Base-by-base conservation (phyloP, 257 asterid genomes). In the Echites panduratus region DNA sequence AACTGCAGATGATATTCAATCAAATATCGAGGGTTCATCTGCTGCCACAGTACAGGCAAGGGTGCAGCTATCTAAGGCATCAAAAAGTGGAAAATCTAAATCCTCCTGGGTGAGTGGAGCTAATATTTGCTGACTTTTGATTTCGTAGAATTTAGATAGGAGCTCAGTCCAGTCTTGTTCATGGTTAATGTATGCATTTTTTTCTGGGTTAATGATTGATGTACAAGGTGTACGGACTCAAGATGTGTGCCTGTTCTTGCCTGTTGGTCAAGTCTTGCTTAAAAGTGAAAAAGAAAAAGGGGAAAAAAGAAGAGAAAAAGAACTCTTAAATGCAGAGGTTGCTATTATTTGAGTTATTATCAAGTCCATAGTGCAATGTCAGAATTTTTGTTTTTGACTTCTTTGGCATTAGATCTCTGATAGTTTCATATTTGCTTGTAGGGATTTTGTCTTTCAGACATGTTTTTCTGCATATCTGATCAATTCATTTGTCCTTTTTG, bases 11-110 rank as follows among this genome's bases (percentile, higher is more conserved):
- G 80, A 72, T 43, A 71, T 77, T 44, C 76, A 65, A 8, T 66
- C 80, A 52, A 77, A 77, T 40, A 32, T 66, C n/a, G 76, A 77
- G 71, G 73, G 45, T 66, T 71, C 76, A 16, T 52, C 76, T 66
- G 68, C 70, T 2, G 73, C 73, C 45, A 77, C 76, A 44, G 74
- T 70, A 44, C 79, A 74, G 68, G 75, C 76, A 8, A 66, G 76
- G 38, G 66, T 57, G 61, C 76, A 79, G 70, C 79, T 76, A 29
- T 41, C 59, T n/a, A 71, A 70, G 72, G 73, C 76, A 9, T 63
- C 80, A 2, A 76, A 70, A 57, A 69, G 70, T 24, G 70, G 70
- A 49, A 76, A 59, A 49, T 50, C 76, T 70, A 53, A 76, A 70
- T 76, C 76, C 27, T 76, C 76, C 9, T 68, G 62, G 73, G 62